These are phyloP conservation scores for Penicillium ochrochloron DNA, from an alignment of 495 filamentous ascomycete species.

Conservation along the genomic window DNA sequence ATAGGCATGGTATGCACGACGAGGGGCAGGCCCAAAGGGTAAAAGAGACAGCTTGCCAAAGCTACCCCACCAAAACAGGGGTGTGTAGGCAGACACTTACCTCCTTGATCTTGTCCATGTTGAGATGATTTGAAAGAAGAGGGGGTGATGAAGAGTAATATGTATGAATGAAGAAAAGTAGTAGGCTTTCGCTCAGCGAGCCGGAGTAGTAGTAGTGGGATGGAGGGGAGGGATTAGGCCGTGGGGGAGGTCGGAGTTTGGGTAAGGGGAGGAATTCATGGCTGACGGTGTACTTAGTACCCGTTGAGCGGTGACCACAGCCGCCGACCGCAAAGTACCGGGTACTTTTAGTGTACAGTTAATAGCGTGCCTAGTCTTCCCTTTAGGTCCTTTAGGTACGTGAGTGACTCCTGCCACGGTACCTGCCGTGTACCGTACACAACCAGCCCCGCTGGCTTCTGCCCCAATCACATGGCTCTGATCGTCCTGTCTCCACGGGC, in stretches of 20 bases:
- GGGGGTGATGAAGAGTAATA: slow-evolving; percentile 26
- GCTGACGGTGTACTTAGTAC: slow-evolving; percentile 25
- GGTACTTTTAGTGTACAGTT: slow-evolving; percentile 15
- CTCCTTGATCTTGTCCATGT: slow-evolving; percentile 75
- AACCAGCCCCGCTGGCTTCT: slow-evolving; percentile 17
- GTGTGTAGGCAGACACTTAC: slow-evolving; percentile 54
- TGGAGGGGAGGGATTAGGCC: slow-evolving; percentile 28
- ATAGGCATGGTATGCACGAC: slow-evolving; percentile 22
- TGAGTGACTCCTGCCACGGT: slow-evolving; percentile 3
- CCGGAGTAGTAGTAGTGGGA: slow-evolving; percentile 29
- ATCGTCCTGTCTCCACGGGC: slow-evolving; percentile 54
- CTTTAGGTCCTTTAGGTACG: background rate
- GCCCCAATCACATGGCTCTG: slow-evolving; percentile 30
- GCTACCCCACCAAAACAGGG: slow-evolving; percentile 51
- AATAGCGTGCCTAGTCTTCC: slow-evolving; percentile 11
- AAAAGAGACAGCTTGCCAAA: slow-evolving; percentile 37
- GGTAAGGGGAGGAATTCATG: slow-evolving; percentile 32
- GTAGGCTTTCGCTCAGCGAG: slow-evolving; percentile 53
- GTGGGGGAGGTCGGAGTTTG: slow-evolving; percentile 34
- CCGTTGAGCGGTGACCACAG: background rate
- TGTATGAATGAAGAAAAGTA: slow-evolving; percentile 38
- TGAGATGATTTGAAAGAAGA: slow-evolving; percentile 30
- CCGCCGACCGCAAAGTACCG: slow-evolving; percentile 18
- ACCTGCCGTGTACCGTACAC: slow-evolving; percentile 23
- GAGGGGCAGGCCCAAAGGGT: slow-evolving; percentile 18